phyloP scores from a whole-genome alignment of 208 protist genomes.

The Wallacemonas sp. region DNA sequence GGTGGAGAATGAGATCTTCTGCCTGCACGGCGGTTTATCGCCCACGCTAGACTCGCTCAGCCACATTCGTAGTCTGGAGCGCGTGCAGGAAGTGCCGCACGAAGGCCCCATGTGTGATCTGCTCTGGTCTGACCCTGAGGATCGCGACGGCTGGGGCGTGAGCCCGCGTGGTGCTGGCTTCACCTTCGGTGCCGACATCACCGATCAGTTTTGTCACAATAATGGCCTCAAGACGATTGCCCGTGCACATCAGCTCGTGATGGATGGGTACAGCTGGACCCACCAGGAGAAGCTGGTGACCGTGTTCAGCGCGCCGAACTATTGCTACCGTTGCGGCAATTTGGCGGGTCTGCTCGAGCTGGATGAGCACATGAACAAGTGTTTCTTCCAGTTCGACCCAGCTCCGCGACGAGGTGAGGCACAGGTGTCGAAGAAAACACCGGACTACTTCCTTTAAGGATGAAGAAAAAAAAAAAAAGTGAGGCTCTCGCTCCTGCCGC shows the following conservation, averaged over 20 bases:
- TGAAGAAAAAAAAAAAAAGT: no score
- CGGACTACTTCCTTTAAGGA: conserved; percentile 97
- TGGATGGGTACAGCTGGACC: conserved; percentile 98
- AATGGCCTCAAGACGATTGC: conserved; percentile 97
- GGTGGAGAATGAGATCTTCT: conserved; percentile 98
- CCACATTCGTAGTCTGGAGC: conserved; percentile 95
- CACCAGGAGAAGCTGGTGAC: conserved; percentile 98
- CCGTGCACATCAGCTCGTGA: conserved; percentile 97
- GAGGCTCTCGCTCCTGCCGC: no score
- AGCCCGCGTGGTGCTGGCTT: conserved; percentile 97
- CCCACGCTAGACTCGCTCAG: conserved; percentile 94
- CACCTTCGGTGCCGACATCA: conserved; percentile 98
- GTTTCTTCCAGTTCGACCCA: conserved; percentile 99
- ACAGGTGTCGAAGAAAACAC: conserved; percentile 97
- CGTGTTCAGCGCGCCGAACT: conserved; percentile 99
- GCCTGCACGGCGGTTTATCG: conserved; percentile 96
- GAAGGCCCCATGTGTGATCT: conserved; percentile 99
- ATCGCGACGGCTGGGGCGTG: conserved; percentile 95
- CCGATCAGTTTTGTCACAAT: conserved; percentile 98
- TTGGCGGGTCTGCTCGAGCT: conserved; percentile 97
- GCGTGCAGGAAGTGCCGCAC: conserved; percentile 98
- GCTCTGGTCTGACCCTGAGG: conserved; percentile 99
- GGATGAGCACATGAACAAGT: conserved; percentile 98
- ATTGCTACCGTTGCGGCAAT: conserved; percentile 99
- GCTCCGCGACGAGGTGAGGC: conserved; percentile 97